These are phyloP conservation scores for Colletotrichum eleusines DNA, from an alignment of 2,329 filamentous ascomycete genomes.

Conservation along the genomic window DNA sequence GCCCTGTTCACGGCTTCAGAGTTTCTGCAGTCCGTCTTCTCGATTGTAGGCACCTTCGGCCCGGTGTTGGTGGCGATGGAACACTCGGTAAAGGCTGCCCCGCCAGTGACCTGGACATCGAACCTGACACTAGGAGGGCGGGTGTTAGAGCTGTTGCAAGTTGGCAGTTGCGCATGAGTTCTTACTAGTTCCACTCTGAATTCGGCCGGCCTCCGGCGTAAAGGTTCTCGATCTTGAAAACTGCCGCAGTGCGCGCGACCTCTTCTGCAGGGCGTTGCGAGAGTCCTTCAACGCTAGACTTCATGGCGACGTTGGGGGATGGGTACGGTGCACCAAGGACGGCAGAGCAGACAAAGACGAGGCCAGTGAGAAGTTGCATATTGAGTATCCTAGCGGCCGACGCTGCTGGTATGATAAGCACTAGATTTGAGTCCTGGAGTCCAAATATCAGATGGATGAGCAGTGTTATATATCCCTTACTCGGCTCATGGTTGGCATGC, in stretches of 20 bases:
- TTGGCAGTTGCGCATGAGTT: neutral
- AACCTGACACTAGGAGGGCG: conserved; percentile 14
- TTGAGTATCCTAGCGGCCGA: neutral
- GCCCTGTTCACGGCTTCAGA: neutral
- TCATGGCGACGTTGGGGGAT: neutral
- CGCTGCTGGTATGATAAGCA: too few species aligned
- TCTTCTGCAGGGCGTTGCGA: neutral
- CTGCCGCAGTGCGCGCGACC: neutral
- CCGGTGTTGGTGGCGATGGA: conserved; percentile 25
- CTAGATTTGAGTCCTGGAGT: neutral
- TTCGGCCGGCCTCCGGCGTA: conserved; percentile 24
- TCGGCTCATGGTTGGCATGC: neutral
- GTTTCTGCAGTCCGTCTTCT: conserved; percentile 21
- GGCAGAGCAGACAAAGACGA: conserved; percentile 1
- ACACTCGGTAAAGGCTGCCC: conserved; percentile 35
- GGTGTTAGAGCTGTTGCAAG: neutral
- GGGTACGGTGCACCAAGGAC: conserved; percentile 10
- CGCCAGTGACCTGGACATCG: conserved; percentile 21
- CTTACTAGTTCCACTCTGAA: conserved; percentile 33
- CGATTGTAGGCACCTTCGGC: conserved; percentile 29
- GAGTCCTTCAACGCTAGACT: neutral
- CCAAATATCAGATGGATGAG: neutral
- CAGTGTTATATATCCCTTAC: neutral
- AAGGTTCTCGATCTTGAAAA: conserved; percentile 28
- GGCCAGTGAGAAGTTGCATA: conserved; percentile 8